Base-by-base conservation (phyloP, 495 filamentous ascomycete genomes). In the Echria macrotheca region DNA sequence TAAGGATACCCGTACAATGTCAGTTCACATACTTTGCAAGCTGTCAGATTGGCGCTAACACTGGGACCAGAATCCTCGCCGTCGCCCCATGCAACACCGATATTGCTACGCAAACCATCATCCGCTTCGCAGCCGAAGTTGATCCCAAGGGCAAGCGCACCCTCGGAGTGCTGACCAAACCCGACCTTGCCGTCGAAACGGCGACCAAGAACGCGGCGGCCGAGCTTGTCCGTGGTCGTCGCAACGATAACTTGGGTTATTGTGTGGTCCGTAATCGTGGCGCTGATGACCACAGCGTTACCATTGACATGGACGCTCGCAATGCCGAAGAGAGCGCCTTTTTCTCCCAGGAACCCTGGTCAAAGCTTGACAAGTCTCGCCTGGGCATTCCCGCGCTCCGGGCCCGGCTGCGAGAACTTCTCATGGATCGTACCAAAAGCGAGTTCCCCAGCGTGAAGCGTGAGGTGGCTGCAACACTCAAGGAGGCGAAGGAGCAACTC, bases 31-130 rank as follows among this genome's bases (percentile, higher is more conserved):
- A 14, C 4, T 3, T 18, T 17, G 1, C 10, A 17, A 44, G 6
- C 11, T 32, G 5, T 19, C 3, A 10, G n/a, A n/a, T n/a, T 18
- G 10, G n/a, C 11, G 10, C 35, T 46, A 18, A 38, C 40, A 3
- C n/a, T 36, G 3, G 10, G 1, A 22, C 15, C 36, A 52, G 43
- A n/a, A 42, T 83, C 14, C 65, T 86, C 0, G 71, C 76, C 0
- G 80, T 83, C 8, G 54, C 84, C 2, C 72, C 78, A 0, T 70
- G 69, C n/a, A 79, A 79, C 44, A 68, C 77, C 12, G 81, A 86
- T 47, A 69, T 76, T 33, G 78, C 78, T 0, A 82, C 73, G 0
- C 77, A 85, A 52, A 73, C 79, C 19, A 78, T 84, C 26, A 56
- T 84, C 59, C 23, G 59, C 41, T 63, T 81, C 29, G 76, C 81